Base-by-base conservation (phyloP, 176 grass and related monocot species). In the Rhynchospora pubera region DNA sequence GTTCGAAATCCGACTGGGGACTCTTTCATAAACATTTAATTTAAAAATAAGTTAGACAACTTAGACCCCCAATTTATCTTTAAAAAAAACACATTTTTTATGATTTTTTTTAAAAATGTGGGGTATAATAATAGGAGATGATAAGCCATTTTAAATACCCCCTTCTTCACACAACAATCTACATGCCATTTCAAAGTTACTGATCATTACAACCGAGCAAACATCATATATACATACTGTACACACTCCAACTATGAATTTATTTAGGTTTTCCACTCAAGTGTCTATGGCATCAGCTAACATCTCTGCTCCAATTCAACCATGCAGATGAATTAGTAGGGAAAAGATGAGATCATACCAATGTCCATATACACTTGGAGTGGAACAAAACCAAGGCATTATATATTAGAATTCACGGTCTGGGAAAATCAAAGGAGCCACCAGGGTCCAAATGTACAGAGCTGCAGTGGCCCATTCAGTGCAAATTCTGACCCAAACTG, bases 401-500 rank as follows among this genome's bases (percentile, higher is more conserved):
- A 52, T 52, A n/a, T n/a, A n/a, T 53, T 76, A 94, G 78, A 97
- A 97, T 43, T 97, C 92, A 60, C 92, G 90, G 47, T 93, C 92
- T 10, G 92, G 90, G 23, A 97, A 83, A 16, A 97, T 30, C 64
- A 97, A 67, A 5, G 94, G 94, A 74, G 92, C 94, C 4, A 94
- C 34, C 9, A 97, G 88, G 59, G 94, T 92, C 94, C 94, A 97
- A 61, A 93, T 84, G 84, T 94, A 97, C 24, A 97, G 21, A 48
- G 6, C 85, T 1, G 85, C 92, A 0, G 94, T 97, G 52, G 82
- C 87, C 94, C 94, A 97, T 61, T 94, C 94, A 0, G 87, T 97
- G 87, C 91, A 89, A 52, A 93, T 94, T 77, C 94, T 88, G 22
- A 97, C 94, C 94, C 94, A 97, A 15, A 93, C 94, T 2, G 92